These are phyloP conservation scores for Mortierella sp. DNA, from an alignment of 371 early-diverging fungal genomes.

Conservation along the genomic window DNA sequence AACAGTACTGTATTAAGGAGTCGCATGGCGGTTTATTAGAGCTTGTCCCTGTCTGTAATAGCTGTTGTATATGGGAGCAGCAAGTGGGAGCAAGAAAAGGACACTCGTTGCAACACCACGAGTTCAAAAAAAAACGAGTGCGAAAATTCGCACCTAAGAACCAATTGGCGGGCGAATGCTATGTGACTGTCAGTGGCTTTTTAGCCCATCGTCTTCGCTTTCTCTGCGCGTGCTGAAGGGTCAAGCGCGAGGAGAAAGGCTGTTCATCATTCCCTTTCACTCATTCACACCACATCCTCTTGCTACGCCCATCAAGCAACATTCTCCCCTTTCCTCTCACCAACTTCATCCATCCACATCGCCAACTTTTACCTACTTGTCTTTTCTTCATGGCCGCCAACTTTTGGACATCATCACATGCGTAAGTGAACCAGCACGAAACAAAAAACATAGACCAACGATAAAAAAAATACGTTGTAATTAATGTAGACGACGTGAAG, in stretches of 20 bases:
- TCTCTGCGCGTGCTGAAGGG: not conserved
- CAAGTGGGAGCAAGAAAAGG: too few relatives aligned
- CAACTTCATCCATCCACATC: constrained; percentile 9
- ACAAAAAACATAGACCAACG: not conserved
- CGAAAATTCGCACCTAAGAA: not conserved
- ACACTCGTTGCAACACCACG: too few relatives aligned
- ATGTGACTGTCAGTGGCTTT: constrained; percentile 10
- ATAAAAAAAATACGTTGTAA: too few relatives aligned
- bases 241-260: not conserved
- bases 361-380: not conserved
- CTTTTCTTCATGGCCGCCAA: constrained; percentile 86
- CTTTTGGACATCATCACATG: constrained; percentile 82
- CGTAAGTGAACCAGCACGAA: constrained; percentile 55
- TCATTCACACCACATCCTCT: not conserved
- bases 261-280: not conserved
- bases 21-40: too few relatives aligned
- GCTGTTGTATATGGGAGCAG: too few relatives aligned
- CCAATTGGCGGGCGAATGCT: not conserved
- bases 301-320: not conserved
- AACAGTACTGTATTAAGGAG: too few relatives aligned
- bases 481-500: too few relatives aligned
- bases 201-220: not conserved
- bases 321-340: not conserved
- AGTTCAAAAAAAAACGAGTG: too few relatives aligned
- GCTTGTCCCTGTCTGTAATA: too few relatives aligned